Percentiles rank a stretch among this genome's conserved stretches.
Conservation (phyloP, 768 basidiomycete genomes). For the Lyophyllum atratum region DNA sequence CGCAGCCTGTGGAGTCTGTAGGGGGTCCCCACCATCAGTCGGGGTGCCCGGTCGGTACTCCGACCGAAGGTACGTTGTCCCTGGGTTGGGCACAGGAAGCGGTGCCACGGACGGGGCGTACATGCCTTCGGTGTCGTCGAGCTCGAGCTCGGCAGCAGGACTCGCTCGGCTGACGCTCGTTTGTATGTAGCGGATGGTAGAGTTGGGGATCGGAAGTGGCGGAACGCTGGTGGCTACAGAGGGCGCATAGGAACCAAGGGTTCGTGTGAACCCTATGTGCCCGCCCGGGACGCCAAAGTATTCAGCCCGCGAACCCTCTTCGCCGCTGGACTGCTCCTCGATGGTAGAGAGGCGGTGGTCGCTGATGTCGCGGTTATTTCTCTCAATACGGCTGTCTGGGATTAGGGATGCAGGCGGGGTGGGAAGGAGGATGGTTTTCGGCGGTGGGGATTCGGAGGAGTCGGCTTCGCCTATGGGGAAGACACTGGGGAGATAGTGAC, state of each 20-base stretch:
- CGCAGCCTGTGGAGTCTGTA: slow-evolving; percentile 9
- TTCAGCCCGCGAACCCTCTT: slow-evolving; percentile 8
- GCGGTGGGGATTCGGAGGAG: slow-evolving; percentile 26
- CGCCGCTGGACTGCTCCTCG: slow-evolving; percentile 15
- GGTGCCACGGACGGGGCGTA: slow-evolving; percentile 17
- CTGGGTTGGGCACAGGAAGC: slow-evolving; percentile 27
- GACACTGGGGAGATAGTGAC: slow-evolving; percentile 23
- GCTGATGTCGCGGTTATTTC: slow-evolving; percentile 17
- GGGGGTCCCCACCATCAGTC: slow-evolving; percentile 10
- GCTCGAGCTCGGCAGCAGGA: neutral
- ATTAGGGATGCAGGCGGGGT: slow-evolving; percentile 39
- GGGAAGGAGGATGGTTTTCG: slow-evolving; percentile 31
- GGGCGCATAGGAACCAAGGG: slow-evolving; percentile 12
- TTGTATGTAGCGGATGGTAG: slow-evolving; percentile 14
- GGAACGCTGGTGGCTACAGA: slow-evolving; percentile 12
- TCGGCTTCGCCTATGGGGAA: slow-evolving; percentile 28
- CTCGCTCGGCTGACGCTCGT: slow-evolving; percentile 1
- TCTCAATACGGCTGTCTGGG: slow-evolving; percentile 26
- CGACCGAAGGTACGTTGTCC: slow-evolving; percentile 10
- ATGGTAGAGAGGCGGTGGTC: slow-evolving; percentile 21
- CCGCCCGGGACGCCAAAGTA: slow-evolving; percentile 1
- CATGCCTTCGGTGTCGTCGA: slow-evolving; percentile 1
- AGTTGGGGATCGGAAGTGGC: slow-evolving; percentile 22
- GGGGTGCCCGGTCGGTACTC: neutral
- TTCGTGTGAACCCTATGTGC: neutral